Conservation (phyloP, 1,139 yeast species). For the Nematodospora anomalae region DNA sequence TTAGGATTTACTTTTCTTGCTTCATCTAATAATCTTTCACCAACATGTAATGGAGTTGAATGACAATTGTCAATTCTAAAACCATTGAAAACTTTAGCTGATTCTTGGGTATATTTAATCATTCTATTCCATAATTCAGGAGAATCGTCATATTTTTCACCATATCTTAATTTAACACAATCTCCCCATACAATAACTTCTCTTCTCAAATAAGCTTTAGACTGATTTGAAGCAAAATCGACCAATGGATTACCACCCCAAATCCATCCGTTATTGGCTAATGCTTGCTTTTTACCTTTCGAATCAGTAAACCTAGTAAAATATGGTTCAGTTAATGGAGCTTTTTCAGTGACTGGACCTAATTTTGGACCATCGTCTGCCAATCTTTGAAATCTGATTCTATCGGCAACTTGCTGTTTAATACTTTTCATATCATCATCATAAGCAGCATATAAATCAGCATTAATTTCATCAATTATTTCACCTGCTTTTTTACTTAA, state of each 20-base stretch:
- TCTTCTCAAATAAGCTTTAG: constrained; percentile 82
- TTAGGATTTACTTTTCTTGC: constrained; percentile 86
- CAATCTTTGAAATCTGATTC: constrained; percentile 73
- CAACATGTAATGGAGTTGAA: constrained; percentile 94
- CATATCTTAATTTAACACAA: constrained; percentile 91
- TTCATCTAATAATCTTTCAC: constrained; percentile 81
- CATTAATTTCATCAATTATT: constrained; percentile 75
- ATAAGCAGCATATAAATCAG: constrained; percentile 68
- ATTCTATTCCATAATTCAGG: constrained; percentile 89
- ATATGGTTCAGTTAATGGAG: constrained; percentile 81
- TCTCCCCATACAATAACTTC: constrained; percentile 98
- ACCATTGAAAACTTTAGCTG: constrained; percentile 82
- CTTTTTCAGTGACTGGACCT: constrained; percentile 56
- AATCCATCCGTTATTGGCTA: constrained; percentile 98
- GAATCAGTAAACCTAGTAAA: constrained; percentile 68
- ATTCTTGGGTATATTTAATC: constrained; percentile 69
- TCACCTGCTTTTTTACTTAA: constrained; percentile 45
- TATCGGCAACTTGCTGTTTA: constrained; percentile 65
- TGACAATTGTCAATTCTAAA: constrained; percentile 95
- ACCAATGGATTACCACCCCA: constrained; percentile 96
- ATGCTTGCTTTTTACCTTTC: constrained; percentile 61
- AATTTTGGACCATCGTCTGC: constrained; percentile 79
- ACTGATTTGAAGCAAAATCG: constrained; percentile 81
- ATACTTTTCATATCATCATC: constrained; percentile 71
- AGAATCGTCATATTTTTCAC: constrained; percentile 71